phyloP scores from a whole-genome alignment of 2,329 filamentous ascomycete species.

The Pseudogymnoascus sp. region DNA sequence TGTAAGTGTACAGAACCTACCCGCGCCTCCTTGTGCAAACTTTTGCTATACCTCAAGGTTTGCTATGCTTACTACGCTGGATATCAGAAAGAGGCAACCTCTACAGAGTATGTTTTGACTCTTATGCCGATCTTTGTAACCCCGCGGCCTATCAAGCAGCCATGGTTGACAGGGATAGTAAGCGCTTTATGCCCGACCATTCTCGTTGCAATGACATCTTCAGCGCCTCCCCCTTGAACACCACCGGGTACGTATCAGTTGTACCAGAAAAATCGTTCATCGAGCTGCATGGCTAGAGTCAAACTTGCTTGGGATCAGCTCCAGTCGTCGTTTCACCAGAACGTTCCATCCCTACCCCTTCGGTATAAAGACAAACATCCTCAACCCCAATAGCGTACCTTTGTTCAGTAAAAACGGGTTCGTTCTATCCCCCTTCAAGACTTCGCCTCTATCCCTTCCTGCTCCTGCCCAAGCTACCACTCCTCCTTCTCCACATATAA shows the following conservation, averaged over 20 bases:
- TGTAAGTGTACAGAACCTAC: background rate
- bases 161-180: background rate
- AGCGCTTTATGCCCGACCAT: background rate
- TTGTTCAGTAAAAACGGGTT: background rate
- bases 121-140: background rate
- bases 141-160: background rate
- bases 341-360: background rate
- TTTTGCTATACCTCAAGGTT: constrained; percentile 6
- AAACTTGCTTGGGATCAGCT: background rate
- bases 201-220: background rate
- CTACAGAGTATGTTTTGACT: background rate
- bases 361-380: background rate
- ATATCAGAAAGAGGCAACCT: background rate
- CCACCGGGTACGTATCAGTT: background rate
- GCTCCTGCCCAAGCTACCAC: background rate
- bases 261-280: constrained; percentile 2
- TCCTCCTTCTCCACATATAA: constrained; percentile 1
- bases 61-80: background rate
- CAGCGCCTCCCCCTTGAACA: background rate
- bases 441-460: background rate
- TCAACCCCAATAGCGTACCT: background rate
- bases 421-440: constrained; percentile 1
- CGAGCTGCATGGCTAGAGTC: background rate
- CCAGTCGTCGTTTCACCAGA: background rate
- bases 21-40: background rate